A percentile compares a stretch with the other conserved stretches of the same genome.
Conservation (phyloP, 768 basidiomycete species). For the Candolleomyces efflorescens region DNA sequence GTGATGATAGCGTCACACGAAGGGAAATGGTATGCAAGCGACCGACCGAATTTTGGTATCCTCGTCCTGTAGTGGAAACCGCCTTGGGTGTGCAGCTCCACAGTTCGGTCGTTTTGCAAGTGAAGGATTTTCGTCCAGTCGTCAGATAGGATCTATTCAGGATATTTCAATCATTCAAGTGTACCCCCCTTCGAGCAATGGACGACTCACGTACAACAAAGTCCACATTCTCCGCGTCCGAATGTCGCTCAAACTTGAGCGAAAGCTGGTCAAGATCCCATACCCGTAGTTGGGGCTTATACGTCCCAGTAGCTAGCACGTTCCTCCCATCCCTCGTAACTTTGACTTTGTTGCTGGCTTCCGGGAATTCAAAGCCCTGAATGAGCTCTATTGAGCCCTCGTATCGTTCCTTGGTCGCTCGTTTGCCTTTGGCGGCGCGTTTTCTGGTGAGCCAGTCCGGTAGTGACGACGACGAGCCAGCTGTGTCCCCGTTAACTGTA, state of each 20-base stretch:
- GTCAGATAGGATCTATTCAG: constrained; percentile 5
- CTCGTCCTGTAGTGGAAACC: constrained; percentile 91
- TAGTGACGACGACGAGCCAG: constrained; percentile 85
- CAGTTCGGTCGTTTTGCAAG: constrained; percentile 91
- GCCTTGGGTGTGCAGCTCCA: constrained; percentile 92
- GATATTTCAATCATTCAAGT: not conserved
- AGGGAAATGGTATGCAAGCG: constrained; percentile 89
- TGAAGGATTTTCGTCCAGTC: constrained; percentile 33
- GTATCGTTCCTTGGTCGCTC: constrained; percentile 63
- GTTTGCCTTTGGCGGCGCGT: constrained; percentile 65
- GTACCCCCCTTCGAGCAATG: constrained; percentile 4
- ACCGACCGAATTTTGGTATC: constrained; percentile 91
- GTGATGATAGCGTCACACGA: constrained; percentile 88
- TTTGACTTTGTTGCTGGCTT: constrained; percentile 89
- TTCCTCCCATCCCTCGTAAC: constrained; percentile 90
- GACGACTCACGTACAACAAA: constrained; percentile 81
- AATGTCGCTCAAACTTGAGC: constrained; percentile 93
- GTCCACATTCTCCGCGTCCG: constrained; percentile 96
- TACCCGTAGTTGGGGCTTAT: constrained; percentile 95
- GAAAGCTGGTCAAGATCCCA: constrained; percentile 94
- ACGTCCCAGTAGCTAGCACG: constrained; percentile 91
- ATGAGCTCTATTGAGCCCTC: constrained; percentile 88
- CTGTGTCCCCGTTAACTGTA: constrained; percentile 90
- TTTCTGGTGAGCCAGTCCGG: constrained; percentile 90
- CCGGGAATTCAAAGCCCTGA: constrained; percentile 96